phyloP scores from a whole-genome alignment of 2,329 filamentous ascomycete species.

The Fusarium guadeloupense region DNA sequence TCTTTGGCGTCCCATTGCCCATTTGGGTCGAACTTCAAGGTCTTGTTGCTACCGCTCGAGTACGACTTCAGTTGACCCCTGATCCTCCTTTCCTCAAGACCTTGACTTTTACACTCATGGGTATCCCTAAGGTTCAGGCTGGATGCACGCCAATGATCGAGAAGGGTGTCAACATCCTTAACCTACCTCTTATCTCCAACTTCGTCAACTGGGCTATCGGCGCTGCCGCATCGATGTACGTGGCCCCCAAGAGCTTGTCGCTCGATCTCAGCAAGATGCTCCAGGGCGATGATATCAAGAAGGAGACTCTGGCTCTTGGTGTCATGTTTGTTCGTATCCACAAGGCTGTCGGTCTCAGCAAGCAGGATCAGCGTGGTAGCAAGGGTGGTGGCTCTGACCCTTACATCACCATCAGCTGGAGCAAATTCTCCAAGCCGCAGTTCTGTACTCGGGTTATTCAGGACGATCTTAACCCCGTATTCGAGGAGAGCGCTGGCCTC shows the following conservation, averaged over 20 bases:
- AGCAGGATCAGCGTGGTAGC: conserved; percentile 85
- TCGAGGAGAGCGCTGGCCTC: conserved; percentile 86
- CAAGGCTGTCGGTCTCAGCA: conserved; percentile 85
- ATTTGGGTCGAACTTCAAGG: conserved; percentile 91
- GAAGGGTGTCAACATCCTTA: conserved; percentile 88
- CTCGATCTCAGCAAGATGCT: conserved; percentile 91
- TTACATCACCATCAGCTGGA: conserved; percentile 94
- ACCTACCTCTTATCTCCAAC: conserved; percentile 90
- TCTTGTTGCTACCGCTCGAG: conserved; percentile 85
- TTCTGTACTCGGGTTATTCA: conserved; percentile 97
- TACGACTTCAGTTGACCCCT: conserved; percentile 86
- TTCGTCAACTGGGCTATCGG: conserved; percentile 97
- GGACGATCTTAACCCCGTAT: conserved; percentile 91
- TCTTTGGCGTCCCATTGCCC: conserved; percentile 88
- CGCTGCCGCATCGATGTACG: conserved; percentile 87
- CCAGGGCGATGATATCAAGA: conserved; percentile 89
- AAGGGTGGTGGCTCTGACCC: conserved; percentile 90
- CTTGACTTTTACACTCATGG: conserved; percentile 93
- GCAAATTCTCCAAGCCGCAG: conserved; percentile 97
- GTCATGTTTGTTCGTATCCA: conserved; percentile 94
- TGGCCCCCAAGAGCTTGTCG: conserved; percentile 93
- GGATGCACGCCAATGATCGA: conserved; percentile 94
- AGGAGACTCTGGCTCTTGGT: conserved; percentile 86
- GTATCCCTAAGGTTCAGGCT: conserved; percentile 86
- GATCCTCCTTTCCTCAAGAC: conserved; percentile 93